Base-by-base conservation (phyloP, 345 rosid genomes). In the Trapa bicornis region DNA sequence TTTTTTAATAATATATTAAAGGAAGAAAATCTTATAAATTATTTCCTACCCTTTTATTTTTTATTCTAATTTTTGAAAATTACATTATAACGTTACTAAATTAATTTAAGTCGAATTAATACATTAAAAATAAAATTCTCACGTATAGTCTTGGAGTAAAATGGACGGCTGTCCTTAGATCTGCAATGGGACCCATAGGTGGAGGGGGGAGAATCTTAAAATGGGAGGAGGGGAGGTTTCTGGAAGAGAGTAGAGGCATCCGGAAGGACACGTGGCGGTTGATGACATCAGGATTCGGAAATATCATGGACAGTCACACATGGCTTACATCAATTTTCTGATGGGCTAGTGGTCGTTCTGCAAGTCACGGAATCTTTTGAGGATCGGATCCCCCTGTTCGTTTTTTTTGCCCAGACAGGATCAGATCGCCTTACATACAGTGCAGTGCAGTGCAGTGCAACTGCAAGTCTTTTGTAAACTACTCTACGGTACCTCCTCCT, bases 201-300 rank as follows among this genome's bases (percentile, higher is more conserved):
- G 11, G 38, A 66, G 69, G 2, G 0, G 48, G 11, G 38, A 66
- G 69, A 48, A 36, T 58, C 3, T 10, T 16, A 12, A 47, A 15
- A 6, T 6, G 10, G 17, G 15, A 32, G 13, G 57, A 68, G 29
- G 65, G 10, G 62, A 53, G 68, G 65, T 16, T 69, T 68, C 78
- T 32, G 35, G 72, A 53, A 37, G 39, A 68, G 47, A 74, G 42
- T 66, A 80, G 87, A 67, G 66, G 81, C 13, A 74, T 77, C 84
- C 10, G 17, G 78, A 64, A 13, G 60, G 77, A 72, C 91, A 82
- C 87, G 81, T 85, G 92, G 82, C 61, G 36, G 29, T 36, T 58
- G 48, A 2, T 69, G 37, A 72, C 54, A 37, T 35, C n/a, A 8
- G 47, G 48, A 15, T 47, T 14, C n/a, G 68, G 66, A 67, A 64